These are phyloP conservation scores for Tulasnella sp. DNA, from an alignment of 768 basidiomycete genomes.

Conservation along the genomic window DNA sequence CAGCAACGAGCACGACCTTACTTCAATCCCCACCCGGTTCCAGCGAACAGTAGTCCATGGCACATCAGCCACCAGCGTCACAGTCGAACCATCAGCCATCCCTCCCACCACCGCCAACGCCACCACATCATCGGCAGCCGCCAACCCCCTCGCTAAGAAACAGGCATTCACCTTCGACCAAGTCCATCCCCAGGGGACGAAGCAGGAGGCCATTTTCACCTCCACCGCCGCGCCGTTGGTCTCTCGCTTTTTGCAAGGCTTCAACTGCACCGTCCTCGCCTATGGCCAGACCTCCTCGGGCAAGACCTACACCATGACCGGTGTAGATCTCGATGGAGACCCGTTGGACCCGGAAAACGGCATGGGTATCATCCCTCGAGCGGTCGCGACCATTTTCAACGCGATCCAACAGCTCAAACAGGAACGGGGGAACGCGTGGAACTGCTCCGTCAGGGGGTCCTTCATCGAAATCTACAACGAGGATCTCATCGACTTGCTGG, in stretches of 20 bases:
- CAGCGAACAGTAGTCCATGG: constrained; percentile 82
- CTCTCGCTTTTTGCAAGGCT: constrained; percentile 80
- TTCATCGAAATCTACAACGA: constrained; percentile 99
- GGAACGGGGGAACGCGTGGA: constrained; percentile 65
- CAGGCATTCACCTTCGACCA: constrained; percentile 89
- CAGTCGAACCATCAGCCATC: constrained; percentile 49
- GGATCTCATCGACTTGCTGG: constrained; percentile 91
- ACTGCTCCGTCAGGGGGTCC: constrained; percentile 69
- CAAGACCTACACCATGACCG: constrained; percentile 98
- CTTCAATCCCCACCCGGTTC: constrained; percentile 85
- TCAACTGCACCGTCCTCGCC: constrained; percentile 95
- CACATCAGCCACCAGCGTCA: constrained; percentile 56
- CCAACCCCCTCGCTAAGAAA: constrained; percentile 48
- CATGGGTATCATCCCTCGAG: constrained; percentile 93
- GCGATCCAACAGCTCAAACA: constrained; percentile 65
- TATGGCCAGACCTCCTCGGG: constrained; percentile 97
- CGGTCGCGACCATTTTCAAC: constrained; percentile 80
- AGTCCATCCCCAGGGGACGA: constrained; percentile 75
- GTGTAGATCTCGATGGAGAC: constrained; percentile 80
- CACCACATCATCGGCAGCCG: constrained; percentile 36
- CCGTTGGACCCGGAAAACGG: constrained; percentile 68
- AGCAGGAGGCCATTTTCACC: constrained; percentile 78
- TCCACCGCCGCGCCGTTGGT: constrained; percentile 76
- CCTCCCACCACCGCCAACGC: constrained; percentile 37
- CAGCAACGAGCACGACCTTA: constrained; percentile 68